Base-by-base conservation (phyloP, 805 yeast genomes). In the Zygoascus flipseniorum region DNA sequence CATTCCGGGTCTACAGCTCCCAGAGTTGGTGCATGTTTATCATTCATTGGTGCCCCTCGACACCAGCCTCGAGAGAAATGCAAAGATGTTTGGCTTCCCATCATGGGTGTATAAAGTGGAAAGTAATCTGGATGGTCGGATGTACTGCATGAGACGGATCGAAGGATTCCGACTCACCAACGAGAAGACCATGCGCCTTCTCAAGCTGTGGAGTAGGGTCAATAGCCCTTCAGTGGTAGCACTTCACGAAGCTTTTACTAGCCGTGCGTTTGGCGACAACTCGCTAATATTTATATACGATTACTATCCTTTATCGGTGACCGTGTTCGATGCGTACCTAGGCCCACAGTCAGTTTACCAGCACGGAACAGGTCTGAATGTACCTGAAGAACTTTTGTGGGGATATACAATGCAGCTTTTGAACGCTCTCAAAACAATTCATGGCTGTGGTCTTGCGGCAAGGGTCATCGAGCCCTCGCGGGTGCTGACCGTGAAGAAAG, bases 21-120 rank as follows among this genome's bases (percentile, higher is more conserved):
- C 98, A 0, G 86, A 83, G 39, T 78, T 80, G 60, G 86, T 93
- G n/a, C 84, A 83, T 52, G 81, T 77, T 23, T 92, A 89, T 69
- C 95, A 88, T 69, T 83, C 93, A 19, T 74, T 92, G 54, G 89
- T 84, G 31, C 96, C 96, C 2, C 74, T 92, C 43, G 96, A 89
- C 66, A 72, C 71, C 28, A 68, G 70, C 46, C 60, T 70, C 42
- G 76, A 72, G 14, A 68, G 65, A 49, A 64, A 62, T 55, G 68
- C 54, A 60, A 63, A 69, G 37, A 64, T 70, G 39, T 81, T 79
- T 71, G 81, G 85, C 1, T 76, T 78, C 54, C 72, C 78, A 2
- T 79, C 83, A 47, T 75, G 85, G 41, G 70, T 85, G 13, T 92
- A 85, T 72, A 90, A 90, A 69, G 95, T 86, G 4, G 78, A 82